Evolutionary conservation across 1,139 yeast genomes (phyloP).

Genomic region (Starmera stellimalicola): DNA sequence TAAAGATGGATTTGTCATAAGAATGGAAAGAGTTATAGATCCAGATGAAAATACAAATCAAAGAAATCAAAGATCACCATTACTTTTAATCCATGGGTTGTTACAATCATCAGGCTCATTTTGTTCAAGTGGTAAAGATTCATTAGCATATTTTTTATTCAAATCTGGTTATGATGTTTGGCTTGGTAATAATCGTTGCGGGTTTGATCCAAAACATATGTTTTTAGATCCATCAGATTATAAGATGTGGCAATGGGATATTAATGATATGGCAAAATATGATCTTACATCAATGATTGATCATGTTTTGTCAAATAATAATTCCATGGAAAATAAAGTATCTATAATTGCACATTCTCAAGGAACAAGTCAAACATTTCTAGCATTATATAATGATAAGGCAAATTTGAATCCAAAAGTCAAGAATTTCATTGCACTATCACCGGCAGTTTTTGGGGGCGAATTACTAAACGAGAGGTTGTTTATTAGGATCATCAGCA

Average conservation of each 20-base stretch:
- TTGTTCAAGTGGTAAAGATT: conserved; percentile 66
- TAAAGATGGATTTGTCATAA: conserved; percentile 68
- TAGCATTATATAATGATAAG: conserved; percentile 40
- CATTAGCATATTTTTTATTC: conserved; percentile 57
- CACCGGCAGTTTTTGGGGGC: conserved; percentile 92
- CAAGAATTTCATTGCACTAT: conserved; percentile 62
- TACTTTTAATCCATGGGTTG: conserved; percentile 76
- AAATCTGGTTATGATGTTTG: conserved; percentile 78
- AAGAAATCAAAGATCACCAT: conserved; percentile 38
- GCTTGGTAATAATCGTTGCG: conserved; percentile 89
- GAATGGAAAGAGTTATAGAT: conserved; percentile 54
- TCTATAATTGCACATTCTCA: conserved; percentile 80
- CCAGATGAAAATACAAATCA: conserved; percentile 29
- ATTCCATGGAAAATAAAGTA: conserved; percentile 32
- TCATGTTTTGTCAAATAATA: conserved; percentile 38
- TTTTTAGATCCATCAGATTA: conserved; percentile 35
- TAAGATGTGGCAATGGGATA: conserved; percentile 80
- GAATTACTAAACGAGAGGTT: conserved; percentile 46
- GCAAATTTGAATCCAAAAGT: conserved; percentile 37
- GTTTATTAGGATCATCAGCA: conserved; percentile 34
- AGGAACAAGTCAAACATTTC: conserved; percentile 80
- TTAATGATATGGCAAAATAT: conserved; percentile 63
- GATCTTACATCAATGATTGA: conserved; percentile 72
- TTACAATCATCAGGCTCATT: conserved; percentile 82
- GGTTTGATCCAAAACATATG: conserved; percentile 61